phyloP scores from a whole-genome alignment of 495 filamentous ascomycete species.

The Delitschia confertaspora region DNA sequence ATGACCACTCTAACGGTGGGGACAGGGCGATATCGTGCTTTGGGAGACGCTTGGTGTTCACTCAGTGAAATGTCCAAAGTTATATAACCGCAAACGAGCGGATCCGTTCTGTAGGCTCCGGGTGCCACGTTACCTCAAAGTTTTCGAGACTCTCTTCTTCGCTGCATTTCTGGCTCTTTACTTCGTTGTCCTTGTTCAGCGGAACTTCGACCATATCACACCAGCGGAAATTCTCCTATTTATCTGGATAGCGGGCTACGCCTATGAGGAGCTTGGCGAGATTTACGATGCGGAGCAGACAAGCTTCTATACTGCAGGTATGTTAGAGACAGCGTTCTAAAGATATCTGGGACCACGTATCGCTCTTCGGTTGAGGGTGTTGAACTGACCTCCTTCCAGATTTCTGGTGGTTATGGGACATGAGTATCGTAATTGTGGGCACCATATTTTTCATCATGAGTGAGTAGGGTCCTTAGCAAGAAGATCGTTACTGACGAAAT shows the following conservation, averaged over 20 bases:
- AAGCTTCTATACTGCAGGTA: constrained; percentile 23
- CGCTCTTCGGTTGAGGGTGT: neutral
- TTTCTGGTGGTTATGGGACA: constrained; percentile 85
- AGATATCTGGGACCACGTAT: neutral
- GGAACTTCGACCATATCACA: constrained; percentile 42
- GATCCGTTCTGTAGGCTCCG: constrained; percentile 62
- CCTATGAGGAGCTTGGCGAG: constrained; percentile 58
- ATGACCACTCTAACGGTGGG: neutral
- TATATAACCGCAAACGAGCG: constrained; percentile 59
- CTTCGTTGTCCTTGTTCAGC: constrained; percentile 67
- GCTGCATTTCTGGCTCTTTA: constrained; percentile 71
- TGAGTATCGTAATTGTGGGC: constrained; percentile 77
- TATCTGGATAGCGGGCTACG: constrained; percentile 75
- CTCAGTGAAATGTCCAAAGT: constrained; percentile 68
- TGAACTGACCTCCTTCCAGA: too few relatives aligned
- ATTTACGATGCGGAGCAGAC: constrained; percentile 23
- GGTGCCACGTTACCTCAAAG: constrained; percentile 86
- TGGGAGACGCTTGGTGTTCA: constrained; percentile 75
- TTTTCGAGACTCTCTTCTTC: constrained; percentile 84
- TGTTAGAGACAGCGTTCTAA: neutral
- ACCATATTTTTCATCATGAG: constrained; percentile 60
- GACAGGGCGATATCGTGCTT: constrained; percentile 71
- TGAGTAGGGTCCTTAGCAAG: constrained; percentile 37
- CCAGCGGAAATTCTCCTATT: constrained; percentile 48
- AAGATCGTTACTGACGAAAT: constrained; percentile 7